A percentile compares a stretch with the other conserved stretches of the same genome.
These are phyloP conservation scores for Penicillium psychrosexuale DNA, from an alignment of 2,329 filamentous ascomycete genomes.

Conservation along the genomic window DNA sequence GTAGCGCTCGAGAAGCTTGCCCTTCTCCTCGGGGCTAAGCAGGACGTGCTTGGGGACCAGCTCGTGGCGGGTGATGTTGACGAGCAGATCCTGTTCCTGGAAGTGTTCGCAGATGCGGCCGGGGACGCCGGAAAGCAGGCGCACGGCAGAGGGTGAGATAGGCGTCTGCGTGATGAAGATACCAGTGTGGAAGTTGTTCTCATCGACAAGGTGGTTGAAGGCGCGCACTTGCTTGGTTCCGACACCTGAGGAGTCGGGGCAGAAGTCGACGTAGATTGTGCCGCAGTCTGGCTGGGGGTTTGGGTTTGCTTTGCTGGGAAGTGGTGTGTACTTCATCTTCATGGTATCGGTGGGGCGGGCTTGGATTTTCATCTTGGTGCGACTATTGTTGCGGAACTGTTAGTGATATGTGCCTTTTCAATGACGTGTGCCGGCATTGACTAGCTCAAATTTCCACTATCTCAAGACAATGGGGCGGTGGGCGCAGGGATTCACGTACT, in stretches of 20 bases:
- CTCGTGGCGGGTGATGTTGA: slow-evolving; percentile 98
- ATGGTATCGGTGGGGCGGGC: slow-evolving; percentile 80
- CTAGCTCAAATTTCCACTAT: slow-evolving; percentile 10
- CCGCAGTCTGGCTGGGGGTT: slow-evolving; percentile 73
- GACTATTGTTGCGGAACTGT: slow-evolving; percentile 51
- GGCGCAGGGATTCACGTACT: slow-evolving; percentile 56
- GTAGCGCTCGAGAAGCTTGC: slow-evolving; percentile 79
- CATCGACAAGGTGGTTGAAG: slow-evolving; percentile 78
- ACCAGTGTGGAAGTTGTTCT: slow-evolving; percentile 80
- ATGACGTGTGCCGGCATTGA: background rate
- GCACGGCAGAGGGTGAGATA: slow-evolving; percentile 82
- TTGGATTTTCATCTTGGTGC: slow-evolving; percentile 80
- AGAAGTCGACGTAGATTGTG: slow-evolving; percentile 91
- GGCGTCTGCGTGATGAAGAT: slow-evolving; percentile 82
- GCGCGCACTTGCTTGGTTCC: slow-evolving; percentile 89
- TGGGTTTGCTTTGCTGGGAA: slow-evolving; percentile 65
- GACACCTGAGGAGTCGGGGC: slow-evolving; percentile 66
- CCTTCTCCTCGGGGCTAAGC: slow-evolving; percentile 86
- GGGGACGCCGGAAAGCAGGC: slow-evolving; percentile 75
- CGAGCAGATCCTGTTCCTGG: slow-evolving; percentile 88
- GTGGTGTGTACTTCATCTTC: slow-evolving; percentile 77
- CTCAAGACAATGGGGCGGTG: background rate
- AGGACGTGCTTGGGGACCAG: slow-evolving; percentile 91
- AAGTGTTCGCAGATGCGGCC: slow-evolving; percentile 88
- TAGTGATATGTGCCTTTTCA: slow-evolving; percentile 5